Base-by-base conservation (phyloP, 768 basidiomycete species). In the Chlorophyllum brunneum region DNA sequence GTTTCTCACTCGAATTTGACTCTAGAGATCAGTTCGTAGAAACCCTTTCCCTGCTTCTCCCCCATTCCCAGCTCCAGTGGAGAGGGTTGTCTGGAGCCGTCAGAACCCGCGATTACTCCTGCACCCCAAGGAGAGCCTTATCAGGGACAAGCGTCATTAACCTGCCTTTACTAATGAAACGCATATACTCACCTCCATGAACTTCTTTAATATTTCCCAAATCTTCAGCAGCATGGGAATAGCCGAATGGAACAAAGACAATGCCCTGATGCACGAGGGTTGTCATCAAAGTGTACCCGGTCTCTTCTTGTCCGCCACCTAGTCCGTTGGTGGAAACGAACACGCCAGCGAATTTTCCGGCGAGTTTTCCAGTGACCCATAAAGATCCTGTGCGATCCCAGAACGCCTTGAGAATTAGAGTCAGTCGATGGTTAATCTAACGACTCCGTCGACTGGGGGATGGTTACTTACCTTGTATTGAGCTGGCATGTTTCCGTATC, bases 301-400 rank as follows among this genome's bases (percentile, higher is more conserved):
- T 86, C 3, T 72, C 55, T 59, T 85, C 86, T 58, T 92, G 90
- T 15, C 91, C 91, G 48, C 91, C 88, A 47, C 90, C 89, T 9
- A 75, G 80, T 13, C 75, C 71, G 0, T 75, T 84, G 0, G 86
- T 83, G n/a, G 84, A 84, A 42, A 89, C 80, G 70, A 92, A 92
- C 36, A 82, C 70, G 6, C 82, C 75, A 0, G 78, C 89, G 57
- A 79, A 83, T 66, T 93, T 94, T 56, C 90, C 91, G 10, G 74
- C 66, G 44, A 93, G 70, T 0, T 66, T 72, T 23, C 89, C 83
- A 0, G 50, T n/a, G 0, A 49, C 59, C 88, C 88, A 90, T 22
- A 87, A 74, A 1, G 65, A 58, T 45, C 89, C 88, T 3, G 88
- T 90, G 2, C 73, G 63, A 56, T 91, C 88, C 80, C 86, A 91